Base-by-base conservation (phyloP, 139 green algal genomes). In the Limnomonas spitsbergensis region DNA sequence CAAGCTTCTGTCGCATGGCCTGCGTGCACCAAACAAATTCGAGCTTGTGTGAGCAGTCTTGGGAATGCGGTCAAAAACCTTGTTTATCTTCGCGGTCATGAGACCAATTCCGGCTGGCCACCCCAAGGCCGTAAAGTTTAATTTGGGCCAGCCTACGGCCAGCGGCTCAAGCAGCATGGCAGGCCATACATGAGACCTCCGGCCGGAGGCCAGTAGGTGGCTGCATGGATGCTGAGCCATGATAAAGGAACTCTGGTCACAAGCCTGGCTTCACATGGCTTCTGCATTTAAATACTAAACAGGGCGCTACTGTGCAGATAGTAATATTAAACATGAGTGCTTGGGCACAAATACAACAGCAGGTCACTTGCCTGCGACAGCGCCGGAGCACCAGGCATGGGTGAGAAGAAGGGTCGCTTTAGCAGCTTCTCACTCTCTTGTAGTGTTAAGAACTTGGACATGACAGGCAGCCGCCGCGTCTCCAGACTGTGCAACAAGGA, bases 391-490 rank as follows among this genome's bases (percentile, higher is more conserved):
- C 82, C 82, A 29, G 88, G 85, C 54, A 87, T 76, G 14, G 91
- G 91, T 24, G 78, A 89, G 42, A 88, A 89, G 79, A 97, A 97
- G 27, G 89, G 77, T 38, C 77, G 84, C 1, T 84, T 75, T 26
- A 97, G 81, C 3, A 79, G n/a, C 4, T 71, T 37, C 66, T 91
- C 82, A n/a, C 73, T 82, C 56, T 90, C 86, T 52, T 82, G 34
- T 0, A 95, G 79, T 20, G 47, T 77, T 24, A 96, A 81, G 31
- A 91, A 83, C 31, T 90, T 88, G 7, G 90, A 88, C 71, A 95
- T 70, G 36, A 95, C 37, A 24, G 92, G 79, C 69, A 84, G 69
- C 0, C 91, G 82, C 3, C 74, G 38, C 2, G 89, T 78, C 37
- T 91, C 37, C 67, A 95, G 82, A 24, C 85, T 91, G 83, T 84